Evolutionary conservation across 345 rosid genomes (phyloP), one percentile per base, ranked within the genome.

Genomic region (Theobroma cacao): DNA sequence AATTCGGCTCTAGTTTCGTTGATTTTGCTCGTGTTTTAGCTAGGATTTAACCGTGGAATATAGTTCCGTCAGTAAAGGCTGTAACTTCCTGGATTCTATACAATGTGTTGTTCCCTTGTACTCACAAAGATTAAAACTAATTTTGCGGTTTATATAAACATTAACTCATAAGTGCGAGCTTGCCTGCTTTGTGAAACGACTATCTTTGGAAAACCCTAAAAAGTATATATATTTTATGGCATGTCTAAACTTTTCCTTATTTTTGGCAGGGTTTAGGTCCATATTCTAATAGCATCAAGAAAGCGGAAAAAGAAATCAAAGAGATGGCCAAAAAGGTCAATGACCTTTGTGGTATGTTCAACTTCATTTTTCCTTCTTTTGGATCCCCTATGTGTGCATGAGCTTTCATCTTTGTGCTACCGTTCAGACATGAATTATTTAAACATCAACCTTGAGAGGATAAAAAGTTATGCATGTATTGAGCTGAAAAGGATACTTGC

Each of bases 311-410:
- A 78, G 98, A 91, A 80, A 93, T 93, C 47, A 95, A 93, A 79
- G 95, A 93, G 17, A 87, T 91, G 79, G 95, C 98, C 1, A 95
- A 95, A 89, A 95, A 82, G 79, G 88, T 93, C 77, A 95, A 95
- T 38, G 98, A 95, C 75, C 80, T 93, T 10, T 88, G 97, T 71
- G 98, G 98, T 94, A 89, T 79, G 86, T 67, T 33, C 41, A 33
- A 18, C 18, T 36, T n/a, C n/a, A n/a, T n/a, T n/a, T n/a, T 62
- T 40, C 9, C 1, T 40, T 40, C 43, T 7, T 40, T 33, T 36
- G 14, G 26, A 61, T 6, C 31, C 15, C 17, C 26, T 7, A 6
- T 61, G 36, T 30, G 14, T 28, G 10, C 30, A 61, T 59, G 10
- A 24, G 13, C 28, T 33, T 63, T 31, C 1, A 2, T 34, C 28